Base-by-base conservation (phyloP, 306 rosid genomes). In the Ormosia emarginata region DNA sequence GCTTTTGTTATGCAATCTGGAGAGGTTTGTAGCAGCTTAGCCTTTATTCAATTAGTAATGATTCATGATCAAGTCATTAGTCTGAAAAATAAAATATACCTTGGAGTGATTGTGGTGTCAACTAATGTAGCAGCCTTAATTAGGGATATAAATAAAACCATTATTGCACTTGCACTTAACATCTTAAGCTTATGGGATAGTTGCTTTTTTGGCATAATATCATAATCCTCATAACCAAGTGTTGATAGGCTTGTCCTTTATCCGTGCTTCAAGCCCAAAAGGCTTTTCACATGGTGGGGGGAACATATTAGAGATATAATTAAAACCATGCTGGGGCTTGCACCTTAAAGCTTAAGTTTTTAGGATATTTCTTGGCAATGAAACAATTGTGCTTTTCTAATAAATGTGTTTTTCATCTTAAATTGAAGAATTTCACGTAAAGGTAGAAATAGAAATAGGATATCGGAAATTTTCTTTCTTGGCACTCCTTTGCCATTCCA, bases 1-100 rank as follows among this genome's bases (percentile, higher is more conserved):
- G 98, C 95, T 56, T 93, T 95, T 47, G 92, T 93, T 84, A 87
- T 49, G 81, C 91, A 91, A 53, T 90, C 94, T 8, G 99, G 99
- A 86, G 91, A 95, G 95, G 99, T 95, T 78, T 69, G 90, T 85
- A 46, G 43, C 46, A 55, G 53, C 63, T 80, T 61, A 17, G 68
- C 9, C 67, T 78, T 34, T 64, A 47, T 75, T 76, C 12, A 44
- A 7, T 78, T 68, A 37, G 29, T 57, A 70, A 29, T 72, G 73
- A 33, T 11, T 66, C 49, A 9, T 36, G 68, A 75, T 29, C 78
- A 10, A 24, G 41, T 56, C 82, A 66, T 70, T 61, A 65, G 6
- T 66, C 46, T 4, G 12, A 63, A 71, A 47, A 61, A 52, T 17
- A 78, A 71, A 43, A n/a, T 76, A 14, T 18, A 75, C 37, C n/a